Percentiles rank a stretch among this genome's conserved stretches.
Evolutionary conservation across 176 grass and related monocot species (phyloP).

Genomic region (Carex cristatella): DNA sequence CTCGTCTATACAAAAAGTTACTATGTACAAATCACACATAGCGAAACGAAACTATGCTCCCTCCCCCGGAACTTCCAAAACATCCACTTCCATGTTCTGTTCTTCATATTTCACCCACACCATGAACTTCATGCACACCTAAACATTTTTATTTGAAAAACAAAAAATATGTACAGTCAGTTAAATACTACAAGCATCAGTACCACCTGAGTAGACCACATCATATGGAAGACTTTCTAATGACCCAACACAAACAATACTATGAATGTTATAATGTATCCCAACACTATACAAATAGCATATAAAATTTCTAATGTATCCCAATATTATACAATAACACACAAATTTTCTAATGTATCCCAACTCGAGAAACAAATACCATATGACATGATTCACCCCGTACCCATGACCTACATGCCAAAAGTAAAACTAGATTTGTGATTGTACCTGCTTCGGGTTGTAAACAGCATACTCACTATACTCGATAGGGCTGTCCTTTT

Average conservation of each 20-base stretch:
- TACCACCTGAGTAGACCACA: neutral
- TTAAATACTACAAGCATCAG: neutral
- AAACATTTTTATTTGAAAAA: neutral
- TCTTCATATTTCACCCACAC: slow-evolving; percentile 78
- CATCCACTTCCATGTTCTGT: slow-evolving; percentile 57
- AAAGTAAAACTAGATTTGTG: no score
- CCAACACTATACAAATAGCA: neutral
- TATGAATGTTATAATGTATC: neutral
- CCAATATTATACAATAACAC: neutral
- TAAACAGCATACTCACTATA: slow-evolving; percentile 81
- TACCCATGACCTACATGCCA: neutral
- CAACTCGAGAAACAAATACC: neutral
- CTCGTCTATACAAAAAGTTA: no score
- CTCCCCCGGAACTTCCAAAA: slow-evolving; percentile 25
- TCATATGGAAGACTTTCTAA: neutral
- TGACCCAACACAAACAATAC: neutral
- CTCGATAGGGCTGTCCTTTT: slow-evolving; percentile 52
- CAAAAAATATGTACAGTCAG: neutral
- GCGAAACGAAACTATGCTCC: neutral
- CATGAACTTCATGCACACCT: slow-evolving; percentile 78
- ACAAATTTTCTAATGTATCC: neutral
- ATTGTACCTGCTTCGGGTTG: slow-evolving; percentile 57
- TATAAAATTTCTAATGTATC: neutral
- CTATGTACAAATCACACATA: neutral
- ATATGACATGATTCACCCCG: neutral